Conservation (phyloP, 805 yeast genomes). For the Kuraishia cidri region DNA sequence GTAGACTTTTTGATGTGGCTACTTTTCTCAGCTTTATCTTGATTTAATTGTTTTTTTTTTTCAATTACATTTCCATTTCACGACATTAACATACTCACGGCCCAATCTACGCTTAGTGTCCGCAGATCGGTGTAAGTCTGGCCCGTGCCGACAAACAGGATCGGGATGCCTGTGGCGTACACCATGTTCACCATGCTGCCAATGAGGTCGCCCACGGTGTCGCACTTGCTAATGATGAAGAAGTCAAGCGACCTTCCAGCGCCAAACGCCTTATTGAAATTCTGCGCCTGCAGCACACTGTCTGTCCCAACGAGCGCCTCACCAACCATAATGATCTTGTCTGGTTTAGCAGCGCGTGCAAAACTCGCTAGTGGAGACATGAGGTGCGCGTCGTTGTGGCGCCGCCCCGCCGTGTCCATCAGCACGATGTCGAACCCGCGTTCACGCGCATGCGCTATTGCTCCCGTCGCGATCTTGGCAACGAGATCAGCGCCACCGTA, state of each 20-base stretch:
- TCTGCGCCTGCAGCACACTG: conserved; percentile 89
- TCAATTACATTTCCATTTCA: conserved; percentile 15
- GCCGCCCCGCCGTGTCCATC: conserved; percentile 96
- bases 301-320: conserved; percentile 98
- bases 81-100: conserved; percentile 75
- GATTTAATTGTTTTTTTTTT: background rate
- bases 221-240: conserved; percentile 89
- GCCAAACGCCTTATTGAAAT: conserved; percentile 92
- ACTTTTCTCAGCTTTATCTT: too few relatives aligned
- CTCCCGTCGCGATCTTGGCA: conserved; percentile 86
- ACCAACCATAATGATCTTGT: conserved; percentile 96
- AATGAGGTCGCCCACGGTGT: conserved; percentile 93
- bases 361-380: conserved; percentile 95
- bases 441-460: conserved; percentile 69
- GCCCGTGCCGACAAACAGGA: conserved; percentile 92
- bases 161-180: conserved; percentile 91
- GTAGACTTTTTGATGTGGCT: too few relatives aligned
- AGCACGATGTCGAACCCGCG: conserved; percentile 75
- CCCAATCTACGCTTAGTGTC: conserved; percentile 85
- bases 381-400: conserved; percentile 88
- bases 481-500: conserved; percentile 95
- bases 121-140: conserved; percentile 94
- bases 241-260: conserved; percentile 74
- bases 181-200: conserved; percentile 98
- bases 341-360: conserved; percentile 93